phyloP scores from a whole-genome alignment of 2,329 filamentous ascomycete genomes.

The Zymoseptoria tritici region DNA sequence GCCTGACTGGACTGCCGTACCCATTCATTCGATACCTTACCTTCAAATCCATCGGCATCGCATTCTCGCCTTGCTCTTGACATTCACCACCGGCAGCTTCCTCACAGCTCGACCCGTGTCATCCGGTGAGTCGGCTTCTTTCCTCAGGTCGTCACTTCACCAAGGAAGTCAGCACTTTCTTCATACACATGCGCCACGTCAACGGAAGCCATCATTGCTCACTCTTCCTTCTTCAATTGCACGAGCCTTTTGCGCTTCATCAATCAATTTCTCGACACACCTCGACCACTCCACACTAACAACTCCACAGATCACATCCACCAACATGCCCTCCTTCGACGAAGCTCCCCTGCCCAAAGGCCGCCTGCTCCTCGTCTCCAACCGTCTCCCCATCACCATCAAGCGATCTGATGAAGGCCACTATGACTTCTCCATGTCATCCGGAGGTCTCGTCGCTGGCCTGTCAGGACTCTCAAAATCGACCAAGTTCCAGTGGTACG shows the following conservation, averaged over 20 bases:
- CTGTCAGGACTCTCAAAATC: conserved; percentile 86
- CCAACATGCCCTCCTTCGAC: conserved; percentile 28
- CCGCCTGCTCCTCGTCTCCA: conserved; percentile 77
- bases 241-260: not conserved
- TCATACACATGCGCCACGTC: not conserved
- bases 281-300: not conserved
- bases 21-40: no score
- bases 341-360: conserved; percentile 32
- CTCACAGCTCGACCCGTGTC: no score
- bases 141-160: not conserved
- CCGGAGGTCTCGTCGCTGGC: conserved; percentile 88
- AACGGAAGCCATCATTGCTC: not conserved
- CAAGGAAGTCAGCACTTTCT: not conserved
- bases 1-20: no score
- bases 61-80: no score
- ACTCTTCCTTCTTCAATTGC: no score
- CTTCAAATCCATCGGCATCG: no score
- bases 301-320: conserved; percentile 13
- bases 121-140: not conserved
- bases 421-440: conserved; percentile 94
- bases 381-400: conserved; percentile 92
- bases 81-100: no score
- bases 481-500: conserved; percentile 96
- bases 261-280: no score
- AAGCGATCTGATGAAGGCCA: conserved; percentile 86